Percentiles rank a stretch among this genome's conserved stretches.
Conservation (phyloP, 805 yeast genomes). For the Saccharomyces kudriavzevii region DNA sequence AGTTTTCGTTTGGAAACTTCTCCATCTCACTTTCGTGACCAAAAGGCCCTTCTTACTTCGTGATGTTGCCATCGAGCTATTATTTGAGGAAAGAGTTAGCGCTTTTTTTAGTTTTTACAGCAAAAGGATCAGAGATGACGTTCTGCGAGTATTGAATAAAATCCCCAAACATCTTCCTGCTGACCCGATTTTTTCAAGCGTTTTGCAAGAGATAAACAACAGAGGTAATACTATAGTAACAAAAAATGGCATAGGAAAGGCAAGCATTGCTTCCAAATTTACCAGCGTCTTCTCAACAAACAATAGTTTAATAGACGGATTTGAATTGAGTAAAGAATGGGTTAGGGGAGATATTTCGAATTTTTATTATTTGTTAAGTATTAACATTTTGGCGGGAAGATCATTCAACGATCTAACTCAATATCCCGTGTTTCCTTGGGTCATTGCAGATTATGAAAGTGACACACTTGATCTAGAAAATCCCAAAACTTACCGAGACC, state of each 20-base stretch:
- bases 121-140: slow-evolving; percentile 45
- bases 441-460: slow-evolving; percentile 72
- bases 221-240: slow-evolving; percentile 29
- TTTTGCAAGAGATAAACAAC: slow-evolving; percentile 40
- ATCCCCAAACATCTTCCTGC: slow-evolving; percentile 42
- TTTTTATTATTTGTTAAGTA: slow-evolving; percentile 69
- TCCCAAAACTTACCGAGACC: slow-evolving; percentile 59
- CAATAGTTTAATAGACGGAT: slow-evolving; percentile 11
- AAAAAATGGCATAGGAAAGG: slow-evolving; percentile 28
- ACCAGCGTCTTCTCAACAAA: slow-evolving; percentile 33
- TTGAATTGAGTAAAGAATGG: slow-evolving; percentile 64
- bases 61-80: slow-evolving; percentile 74
- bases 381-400: slow-evolving; percentile 80
- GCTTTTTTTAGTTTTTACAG: slow-evolving; percentile 58
- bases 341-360: slow-evolving; percentile 69
- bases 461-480: slow-evolving; percentile 56
- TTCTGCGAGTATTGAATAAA: slow-evolving; percentile 42
- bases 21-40: slow-evolving; percentile 53
- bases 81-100: slow-evolving; percentile 66
- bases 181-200: slow-evolving; percentile 48
- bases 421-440: slow-evolving; percentile 90
- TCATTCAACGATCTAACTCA: slow-evolving; percentile 85
- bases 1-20: slow-evolving; percentile 53
- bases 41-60: slow-evolving; percentile 69
- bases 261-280: slow-evolving; percentile 36